A percentile compares a stretch with the other conserved stretches of the same genome.
Evolutionary conservation across 805 yeast species (phyloP).

Genomic region (Torulaspora franciscae): DNA sequence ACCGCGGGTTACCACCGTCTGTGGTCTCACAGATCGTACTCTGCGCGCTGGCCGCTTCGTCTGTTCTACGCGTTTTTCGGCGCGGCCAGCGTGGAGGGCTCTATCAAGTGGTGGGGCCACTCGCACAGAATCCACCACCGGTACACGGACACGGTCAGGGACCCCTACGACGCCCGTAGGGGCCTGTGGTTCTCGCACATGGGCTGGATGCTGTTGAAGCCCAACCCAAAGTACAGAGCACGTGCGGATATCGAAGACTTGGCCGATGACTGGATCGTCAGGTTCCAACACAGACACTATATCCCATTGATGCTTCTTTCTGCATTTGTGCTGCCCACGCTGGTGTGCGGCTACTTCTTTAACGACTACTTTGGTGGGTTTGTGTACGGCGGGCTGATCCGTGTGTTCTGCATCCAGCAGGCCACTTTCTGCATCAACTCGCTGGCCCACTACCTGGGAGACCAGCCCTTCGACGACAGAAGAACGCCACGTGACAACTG

Average conservation of each 20-base stretch:
- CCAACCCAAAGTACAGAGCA: conserved; percentile 78
- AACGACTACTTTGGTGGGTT: conserved; percentile 68
- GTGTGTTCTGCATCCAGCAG: conserved; percentile 69
- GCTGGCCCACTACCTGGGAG: conserved; percentile 81
- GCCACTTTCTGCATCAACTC: conserved; percentile 85
- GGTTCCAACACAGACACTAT: conserved; percentile 78
- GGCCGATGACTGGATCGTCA: conserved; percentile 71
- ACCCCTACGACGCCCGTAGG: conserved; percentile 79
- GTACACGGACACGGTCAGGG: conserved; percentile 77
- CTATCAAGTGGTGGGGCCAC: conserved; percentile 87
- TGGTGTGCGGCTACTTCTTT: conserved; percentile 51
- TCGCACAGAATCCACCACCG: conserved; percentile 82
- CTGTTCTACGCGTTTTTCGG: conserved; percentile 71
- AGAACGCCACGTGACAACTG: conserved; percentile 84
- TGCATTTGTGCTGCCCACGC: conserved; percentile 59
- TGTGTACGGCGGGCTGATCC: conserved; percentile 67
- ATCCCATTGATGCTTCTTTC: conserved; percentile 53
- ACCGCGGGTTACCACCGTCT: conserved; percentile 83
- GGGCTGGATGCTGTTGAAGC: conserved; percentile 80
- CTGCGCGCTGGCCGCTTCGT: conserved; percentile 56
- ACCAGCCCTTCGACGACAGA: conserved; percentile 80
- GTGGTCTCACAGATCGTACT: conserved; percentile 72
- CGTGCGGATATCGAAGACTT: conserved; percentile 78
- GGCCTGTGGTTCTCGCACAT: conserved; percentile 82
- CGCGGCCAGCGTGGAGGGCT: conserved; percentile 79